Conservation (phyloP, 352 stramenopile genomes). For the Phytophthora quininea region DNA sequence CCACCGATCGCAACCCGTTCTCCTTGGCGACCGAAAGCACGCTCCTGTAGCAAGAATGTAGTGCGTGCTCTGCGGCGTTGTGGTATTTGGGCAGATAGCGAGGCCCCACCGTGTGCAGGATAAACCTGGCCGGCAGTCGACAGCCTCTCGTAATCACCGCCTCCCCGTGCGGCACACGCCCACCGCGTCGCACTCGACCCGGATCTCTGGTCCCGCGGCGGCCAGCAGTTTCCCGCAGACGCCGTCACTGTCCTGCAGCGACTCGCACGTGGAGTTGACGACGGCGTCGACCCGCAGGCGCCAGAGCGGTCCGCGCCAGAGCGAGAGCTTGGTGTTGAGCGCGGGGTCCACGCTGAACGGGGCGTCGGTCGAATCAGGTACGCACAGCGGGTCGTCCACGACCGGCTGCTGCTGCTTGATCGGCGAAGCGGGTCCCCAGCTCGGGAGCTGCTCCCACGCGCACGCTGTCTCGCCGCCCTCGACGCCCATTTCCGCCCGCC, state of each 20-base stretch:
- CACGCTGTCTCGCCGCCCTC: constrained; percentile 14
- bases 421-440: constrained; percentile 18
- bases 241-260: constrained; percentile 65
- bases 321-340: constrained; percentile 59
- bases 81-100: constrained; percentile 82
- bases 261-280: constrained; percentile 82
- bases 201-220: constrained; percentile 75
- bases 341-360: constrained; percentile 33
- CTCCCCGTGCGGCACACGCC: constrained; percentile 82
- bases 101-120: constrained; percentile 88
- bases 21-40: constrained; percentile 71
- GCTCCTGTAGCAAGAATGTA: constrained; percentile 84
- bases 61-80: constrained; percentile 80
- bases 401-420: not conserved
- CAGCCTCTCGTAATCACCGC: constrained; percentile 85
- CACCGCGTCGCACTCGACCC: constrained; percentile 66
- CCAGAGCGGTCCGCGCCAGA: constrained; percentile 68
- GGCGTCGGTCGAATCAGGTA: not conserved
- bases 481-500: not conserved
- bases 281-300: constrained; percentile 69
- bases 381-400: constrained; percentile 9
- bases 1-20: constrained; percentile 62
- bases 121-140: constrained; percentile 63
- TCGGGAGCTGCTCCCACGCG: constrained; percentile 16
- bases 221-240: constrained; percentile 69